Percentiles rank a stretch among this genome's conserved stretches.
Conservation (phyloP, 306 rosid genomes). For the Quercus wislizeni region DNA sequence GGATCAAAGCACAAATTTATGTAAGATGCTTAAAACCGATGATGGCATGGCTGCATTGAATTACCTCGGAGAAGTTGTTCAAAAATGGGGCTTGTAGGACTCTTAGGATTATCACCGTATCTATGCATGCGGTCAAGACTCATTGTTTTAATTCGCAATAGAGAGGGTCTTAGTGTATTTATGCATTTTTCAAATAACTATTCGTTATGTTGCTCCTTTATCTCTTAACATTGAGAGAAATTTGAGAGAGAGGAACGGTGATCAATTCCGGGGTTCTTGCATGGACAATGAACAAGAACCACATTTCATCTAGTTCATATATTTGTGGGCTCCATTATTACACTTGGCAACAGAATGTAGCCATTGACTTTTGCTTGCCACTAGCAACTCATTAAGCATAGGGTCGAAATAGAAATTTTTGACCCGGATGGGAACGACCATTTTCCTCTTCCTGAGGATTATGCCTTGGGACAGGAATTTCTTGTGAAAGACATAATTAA, state of each 20-base stretch:
- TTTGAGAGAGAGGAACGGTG: constrained; percentile 24
- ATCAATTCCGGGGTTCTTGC: constrained; percentile 44
- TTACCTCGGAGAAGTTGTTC: constrained; percentile 81
- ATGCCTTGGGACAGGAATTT: constrained; percentile 1
- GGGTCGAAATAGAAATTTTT: constrained; percentile 40
- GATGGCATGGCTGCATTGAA: neutral
- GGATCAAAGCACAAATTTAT: too few species aligned
- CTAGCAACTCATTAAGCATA: neutral
- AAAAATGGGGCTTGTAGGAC: constrained; percentile 35
- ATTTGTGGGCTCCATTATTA: constrained; percentile 33
- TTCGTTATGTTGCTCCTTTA: constrained; percentile 9
- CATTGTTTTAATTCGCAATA: constrained; percentile 32
- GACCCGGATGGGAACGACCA: constrained; percentile 34
- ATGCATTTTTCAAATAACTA: constrained; percentile 13
- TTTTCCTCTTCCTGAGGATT: constrained; percentile 7
- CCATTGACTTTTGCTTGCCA: constrained; percentile 10
- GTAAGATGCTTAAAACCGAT: neutral
- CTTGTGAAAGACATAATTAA: neutral
- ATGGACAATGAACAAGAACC: constrained; percentile 27
- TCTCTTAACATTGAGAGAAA: constrained; percentile 17
- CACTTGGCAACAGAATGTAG: constrained; percentile 32
- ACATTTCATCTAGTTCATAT: constrained; percentile 18
- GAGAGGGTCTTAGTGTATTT: constrained; percentile 6
- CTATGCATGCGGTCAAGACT: constrained; percentile 56
- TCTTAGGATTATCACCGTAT: constrained; percentile 29